phyloP scores from a whole-genome alignment of 306 rosid genomes.

The Comarum palustre region DNA sequence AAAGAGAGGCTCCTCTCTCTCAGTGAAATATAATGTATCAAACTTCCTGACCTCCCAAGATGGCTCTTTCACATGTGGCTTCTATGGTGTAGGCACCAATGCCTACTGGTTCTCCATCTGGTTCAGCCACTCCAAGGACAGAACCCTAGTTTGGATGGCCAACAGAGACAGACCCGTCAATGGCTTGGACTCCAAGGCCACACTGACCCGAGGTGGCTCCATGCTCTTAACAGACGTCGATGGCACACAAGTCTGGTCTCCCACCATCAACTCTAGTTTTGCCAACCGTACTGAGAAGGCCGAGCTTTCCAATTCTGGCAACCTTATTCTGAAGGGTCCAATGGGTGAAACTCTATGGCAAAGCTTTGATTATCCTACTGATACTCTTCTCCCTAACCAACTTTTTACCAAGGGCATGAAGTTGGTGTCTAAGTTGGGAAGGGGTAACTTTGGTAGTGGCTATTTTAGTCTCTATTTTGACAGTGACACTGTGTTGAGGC shows the following conservation, averaged over 20 bases:
- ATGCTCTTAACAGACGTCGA: conserved; percentile 25
- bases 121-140: conserved; percentile 11
- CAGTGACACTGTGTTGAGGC: conserved; percentile 21
- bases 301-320: not conserved
- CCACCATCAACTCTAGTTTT: not conserved
- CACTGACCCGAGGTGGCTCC: conserved; percentile 7
- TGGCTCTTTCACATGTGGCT: conserved; percentile 15
- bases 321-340: not conserved
- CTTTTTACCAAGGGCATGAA: not conserved
- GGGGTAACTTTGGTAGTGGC: conserved; percentile 14
- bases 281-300: not conserved
- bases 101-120: conserved; percentile 25
- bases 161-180: conserved; percentile 21
- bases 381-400: conserved; percentile 26
- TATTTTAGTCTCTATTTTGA: conserved; percentile 11
- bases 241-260: conserved; percentile 18
- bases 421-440: not conserved
- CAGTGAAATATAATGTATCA: not conserved
- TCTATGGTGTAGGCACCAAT: conserved; percentile 13
- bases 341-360: conserved; percentile 10
- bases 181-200: not conserved
- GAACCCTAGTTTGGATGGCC: conserved; percentile 27
- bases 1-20: conserved; percentile 4
- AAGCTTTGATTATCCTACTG: conserved; percentile 29
- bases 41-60: conserved; percentile 18